A percentile compares a stretch with the other conserved stretches of the same genome.
These are phyloP conservation scores for Fusarium napiforme DNA, from an alignment of 2,329 filamentous ascomycete species.

Conservation along the genomic window DNA sequence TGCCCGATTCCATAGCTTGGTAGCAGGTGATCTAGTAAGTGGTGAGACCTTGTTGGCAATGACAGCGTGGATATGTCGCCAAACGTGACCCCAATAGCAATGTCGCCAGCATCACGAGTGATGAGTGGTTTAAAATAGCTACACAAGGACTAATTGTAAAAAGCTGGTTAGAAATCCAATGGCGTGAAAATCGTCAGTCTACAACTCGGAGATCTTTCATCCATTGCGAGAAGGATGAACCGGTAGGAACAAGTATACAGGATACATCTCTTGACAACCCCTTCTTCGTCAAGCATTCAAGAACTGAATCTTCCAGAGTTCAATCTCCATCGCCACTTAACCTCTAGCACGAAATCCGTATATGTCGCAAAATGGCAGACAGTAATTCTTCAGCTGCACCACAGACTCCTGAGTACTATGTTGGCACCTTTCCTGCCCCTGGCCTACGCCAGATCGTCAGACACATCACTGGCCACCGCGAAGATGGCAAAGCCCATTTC, in stretches of 20 bases:
- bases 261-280: background rate
- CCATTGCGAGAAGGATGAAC: too few relatives aligned
- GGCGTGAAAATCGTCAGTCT: rapidly evolving
- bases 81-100: background rate
- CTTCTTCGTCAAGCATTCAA: background rate
- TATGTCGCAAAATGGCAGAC: background rate
- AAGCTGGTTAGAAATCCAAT: background rate
- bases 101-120: background rate
- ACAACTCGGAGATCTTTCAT: too few relatives aligned
- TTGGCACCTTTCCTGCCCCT: background rate
- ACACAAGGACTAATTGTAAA: background rate
- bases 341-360: rapidly evolving
- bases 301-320: background rate
- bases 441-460: background rate
- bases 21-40: rapidly evolving
- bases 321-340: rapidly evolving
- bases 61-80: background rate
- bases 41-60: background rate
- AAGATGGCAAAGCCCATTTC: background rate
- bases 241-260: rapidly evolving
- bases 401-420: background rate
- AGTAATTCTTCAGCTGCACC: background rate
- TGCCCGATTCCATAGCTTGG: rapidly evolving
- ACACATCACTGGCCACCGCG: background rate
- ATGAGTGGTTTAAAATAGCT: background rate